Conservation (phyloP, 1,284 basidiomycete genomes). For the Cutaneotrichosporon cavernicola region DNA sequence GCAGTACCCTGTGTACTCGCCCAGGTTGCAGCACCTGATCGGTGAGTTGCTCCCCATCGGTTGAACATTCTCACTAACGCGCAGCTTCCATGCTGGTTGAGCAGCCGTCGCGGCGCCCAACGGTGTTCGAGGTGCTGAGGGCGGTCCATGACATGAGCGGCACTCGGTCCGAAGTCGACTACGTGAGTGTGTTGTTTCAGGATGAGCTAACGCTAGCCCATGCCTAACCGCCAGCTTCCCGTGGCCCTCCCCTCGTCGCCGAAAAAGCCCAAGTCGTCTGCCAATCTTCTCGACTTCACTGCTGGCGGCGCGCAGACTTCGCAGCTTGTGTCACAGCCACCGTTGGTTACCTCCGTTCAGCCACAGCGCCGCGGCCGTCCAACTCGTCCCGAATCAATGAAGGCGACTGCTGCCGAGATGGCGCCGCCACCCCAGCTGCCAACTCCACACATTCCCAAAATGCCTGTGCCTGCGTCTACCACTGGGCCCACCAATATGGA, state of each 20-base stretch:
- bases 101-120: slow-evolving; percentile 75
- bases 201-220: slow-evolving; percentile 3
- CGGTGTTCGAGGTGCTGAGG: slow-evolving; percentile 73
- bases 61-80: slow-evolving; percentile 13
- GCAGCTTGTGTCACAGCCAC: slow-evolving; percentile 30
- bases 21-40: slow-evolving; percentile 80
- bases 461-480: not conserved
- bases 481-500: slow-evolving; percentile 27
- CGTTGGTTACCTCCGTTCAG: slow-evolving; percentile 40
- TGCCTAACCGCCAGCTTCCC: slow-evolving; percentile 11
- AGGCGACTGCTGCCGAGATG: slow-evolving; percentile 4
- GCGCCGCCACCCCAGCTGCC: slow-evolving; percentile 1
- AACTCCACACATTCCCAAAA: not conserved
- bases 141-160: slow-evolving; percentile 78
- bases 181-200: slow-evolving; percentile 44
- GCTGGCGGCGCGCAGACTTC: slow-evolving; percentile 15
- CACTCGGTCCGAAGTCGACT: slow-evolving; percentile 73
- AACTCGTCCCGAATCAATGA: slow-evolving; percentile 32
- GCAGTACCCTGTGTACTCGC: slow-evolving; percentile 87
- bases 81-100: slow-evolving; percentile 83
- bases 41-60: slow-evolving; percentile 57
- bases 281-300: slow-evolving; percentile 52
- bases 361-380: slow-evolving; percentile 52
- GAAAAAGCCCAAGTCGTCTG: slow-evolving; percentile 7
- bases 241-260: slow-evolving; percentile 9